A percentile compares a stretch with the other conserved stretches of the same genome.
phyloP scores from a whole-genome alignment of 2,329 filamentous ascomycete genomes.

The Xylariaceae sp. region DNA sequence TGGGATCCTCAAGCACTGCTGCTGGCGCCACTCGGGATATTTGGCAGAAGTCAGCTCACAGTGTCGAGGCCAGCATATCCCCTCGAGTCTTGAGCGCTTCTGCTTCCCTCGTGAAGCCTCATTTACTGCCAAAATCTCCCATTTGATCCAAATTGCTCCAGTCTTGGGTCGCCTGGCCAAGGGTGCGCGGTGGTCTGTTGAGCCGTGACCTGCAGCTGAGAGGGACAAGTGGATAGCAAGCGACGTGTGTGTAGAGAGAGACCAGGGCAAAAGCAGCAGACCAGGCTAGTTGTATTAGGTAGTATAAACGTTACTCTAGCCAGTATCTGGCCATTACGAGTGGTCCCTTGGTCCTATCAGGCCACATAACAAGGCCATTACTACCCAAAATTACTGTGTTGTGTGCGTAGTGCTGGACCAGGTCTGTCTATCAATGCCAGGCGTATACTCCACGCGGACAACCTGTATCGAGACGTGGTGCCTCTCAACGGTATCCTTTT shows the following conservation, averaged over 20 bases:
- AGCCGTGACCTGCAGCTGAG: slow-evolving; percentile 30
- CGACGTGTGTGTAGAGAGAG: slow-evolving; percentile 19
- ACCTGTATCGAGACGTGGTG: slow-evolving; percentile 28
- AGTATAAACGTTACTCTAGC: slow-evolving; percentile 31
- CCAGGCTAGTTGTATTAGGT: slow-evolving; percentile 31
- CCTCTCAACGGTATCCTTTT: slow-evolving; percentile 18
- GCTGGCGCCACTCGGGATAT: slow-evolving; percentile 32
- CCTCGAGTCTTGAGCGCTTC: slow-evolving; percentile 20
- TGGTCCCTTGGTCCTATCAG: slow-evolving; percentile 41
- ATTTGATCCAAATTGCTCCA: slow-evolving; percentile 18
- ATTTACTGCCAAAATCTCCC: slow-evolving; percentile 14
- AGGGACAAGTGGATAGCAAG: slow-evolving; percentile 29
- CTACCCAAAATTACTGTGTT: slow-evolving; percentile 29
- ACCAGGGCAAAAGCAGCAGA: slow-evolving; percentile 26
- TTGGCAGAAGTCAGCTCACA: slow-evolving; percentile 36
- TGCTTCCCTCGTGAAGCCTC: slow-evolving; percentile 19
- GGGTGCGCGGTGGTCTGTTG: slow-evolving; percentile 27
- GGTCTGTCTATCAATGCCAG: slow-evolving; percentile 15
- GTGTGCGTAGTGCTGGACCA: slow-evolving; percentile 7
- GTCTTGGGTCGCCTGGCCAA: slow-evolving; percentile 14
- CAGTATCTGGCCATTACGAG: slow-evolving; percentile 31
- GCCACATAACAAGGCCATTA: slow-evolving; percentile 38
- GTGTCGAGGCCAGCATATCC: slow-evolving; percentile 24
- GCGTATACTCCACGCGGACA: slow-evolving; percentile 16
- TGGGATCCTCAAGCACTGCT: slow-evolving; percentile 34